Base-by-base conservation (phyloP, 192 early-diverging fungal genomes). In the Fimicolochytrium jonesii region DNA sequence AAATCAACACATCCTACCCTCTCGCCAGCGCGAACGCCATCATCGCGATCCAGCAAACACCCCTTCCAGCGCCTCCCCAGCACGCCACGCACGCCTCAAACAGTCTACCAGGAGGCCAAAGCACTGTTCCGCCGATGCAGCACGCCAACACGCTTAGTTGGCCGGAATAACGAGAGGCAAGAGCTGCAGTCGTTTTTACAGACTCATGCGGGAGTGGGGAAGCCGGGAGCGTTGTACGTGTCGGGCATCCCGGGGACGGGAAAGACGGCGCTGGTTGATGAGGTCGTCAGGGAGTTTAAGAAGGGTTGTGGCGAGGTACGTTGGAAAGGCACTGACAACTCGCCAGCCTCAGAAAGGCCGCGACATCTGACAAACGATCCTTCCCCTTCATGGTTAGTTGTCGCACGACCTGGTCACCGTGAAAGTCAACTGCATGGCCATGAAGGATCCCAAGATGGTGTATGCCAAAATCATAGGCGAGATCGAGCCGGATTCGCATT, bases 191-290 rank as follows among this genome's bases (percentile, higher is more conserved):
- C 52, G 2, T 92, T 92, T 59, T 77, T 77, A 62, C 41, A 70
- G 11, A 51, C 66, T 2, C 77, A 85, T 36, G 79, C 83, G 10
- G 22, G 84, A 9, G 66, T 30, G 1, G 70, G 69, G 15, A 15
- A 42, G 35, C n/a, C 54, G n/a, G 62, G 47, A 11, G 53, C 69
- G 11, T 37, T 80, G 11, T 98, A 97, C 68, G 85, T 97, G 15
- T 89, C 90, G 6, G 95, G 95, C 1, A 83, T 81, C 41, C 95
- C 95, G 0, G 95, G 95, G 4, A 97, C 95, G 20, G 95, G 95
- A 36, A 98, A 98, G 73, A 98, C 91, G 7, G 94, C 92, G 2
- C 80, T 92, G 28, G 52, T 93, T 26, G 77, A 72, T 11, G 82
- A 91, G 45, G 66, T 88, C 13, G 60, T 77, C 11, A 52, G 34